Evolutionary conservation across 192 early-diverging fungal genomes (phyloP).

Genomic region (Linnemannia elongata): DNA sequence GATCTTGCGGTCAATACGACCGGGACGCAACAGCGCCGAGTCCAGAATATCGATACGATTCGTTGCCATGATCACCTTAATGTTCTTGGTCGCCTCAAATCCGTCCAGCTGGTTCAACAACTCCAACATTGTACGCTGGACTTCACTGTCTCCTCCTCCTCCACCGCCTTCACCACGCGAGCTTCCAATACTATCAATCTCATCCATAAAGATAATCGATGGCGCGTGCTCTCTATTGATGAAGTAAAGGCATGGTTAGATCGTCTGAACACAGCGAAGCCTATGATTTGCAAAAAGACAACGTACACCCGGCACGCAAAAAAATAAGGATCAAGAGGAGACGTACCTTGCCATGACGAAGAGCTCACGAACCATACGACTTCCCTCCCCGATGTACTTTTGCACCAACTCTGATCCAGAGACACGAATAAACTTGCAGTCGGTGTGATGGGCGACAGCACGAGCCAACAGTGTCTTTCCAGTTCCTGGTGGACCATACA

Average conservation of each 20-base stretch:
- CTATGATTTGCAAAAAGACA: too few relatives aligned
- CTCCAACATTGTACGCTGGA: constrained; percentile 93
- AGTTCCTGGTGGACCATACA: constrained; percentile 92
- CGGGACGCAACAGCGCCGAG: constrained; percentile 88
- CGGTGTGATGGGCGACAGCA: constrained; percentile 94
- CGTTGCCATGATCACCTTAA: constrained; percentile 95
- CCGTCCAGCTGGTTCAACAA: constrained; percentile 92
- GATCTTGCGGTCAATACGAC: constrained; percentile 93
- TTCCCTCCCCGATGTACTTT: constrained; percentile 95
- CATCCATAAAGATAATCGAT: constrained; percentile 95
- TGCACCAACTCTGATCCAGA: constrained; percentile 92
- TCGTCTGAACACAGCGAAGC: background rate
- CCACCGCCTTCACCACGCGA: constrained; percentile 84
- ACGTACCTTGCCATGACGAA: constrained; percentile 87
- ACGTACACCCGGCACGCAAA: background rate
- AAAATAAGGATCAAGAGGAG: background rate
- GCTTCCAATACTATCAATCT: constrained; percentile 92
- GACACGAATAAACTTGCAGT: constrained; percentile 92
- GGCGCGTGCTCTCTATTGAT: constrained; percentile 84
- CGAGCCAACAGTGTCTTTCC: constrained; percentile 91
- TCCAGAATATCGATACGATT: constrained; percentile 94
- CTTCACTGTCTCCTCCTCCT: constrained; percentile 88
- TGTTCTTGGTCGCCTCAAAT: constrained; percentile 92
- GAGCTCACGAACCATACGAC: constrained; percentile 91
- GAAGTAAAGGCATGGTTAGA: background rate